Base-by-base conservation (phyloP, 331 rosid species). In the Saraca asoca region DNA sequence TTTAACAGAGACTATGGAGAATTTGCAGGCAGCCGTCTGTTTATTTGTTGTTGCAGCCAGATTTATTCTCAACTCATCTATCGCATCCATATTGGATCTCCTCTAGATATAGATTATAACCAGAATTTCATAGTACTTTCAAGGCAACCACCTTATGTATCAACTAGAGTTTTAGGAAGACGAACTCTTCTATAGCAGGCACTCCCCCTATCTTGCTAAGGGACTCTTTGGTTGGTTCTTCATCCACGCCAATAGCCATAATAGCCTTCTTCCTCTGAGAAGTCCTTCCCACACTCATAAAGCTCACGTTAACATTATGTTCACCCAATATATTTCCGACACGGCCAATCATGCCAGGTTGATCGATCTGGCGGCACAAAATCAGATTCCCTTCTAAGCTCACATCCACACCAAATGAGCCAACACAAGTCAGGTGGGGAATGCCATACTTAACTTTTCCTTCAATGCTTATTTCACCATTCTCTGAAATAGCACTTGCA, bases 231-330 rank as follows among this genome's bases (percentile, higher is more conserved):
- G 51, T 71, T 6, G 98, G 98, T 56, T 84, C 89, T 71, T 93
- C 96, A 69, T 93, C 96, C 2, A 87, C 95, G 18, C 98, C 95
- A 71, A 90, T 93, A 0, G 98, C 96, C 96, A 90, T 90, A 29
- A 93, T 75, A 2, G 96, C 98, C 70, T 70, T 83, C 62, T 68
- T 87, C 58, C 86, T 66, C 48, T 70, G 76, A 2, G 70, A 66
- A 7, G 87, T 93, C 75, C 96, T 85, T 61, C 95, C 98, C 29
- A 93, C 98, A 4, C 95, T 93, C 98, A 93, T 93, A 44, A 90
- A 93, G 76, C 78, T 93, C 34, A 93, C 96, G 64, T 93, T 93
- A 68, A 90, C 96, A 37, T 90, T 93, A 0, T 73, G 81, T 9
- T 79, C 77, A 3, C 78, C 96, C 0, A 93, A 78, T 7, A 93